These are phyloP conservation scores for Arthrobotrys conoides DNA, from an alignment of 2,329 filamentous ascomycete genomes.

Conservation along the genomic window DNA sequence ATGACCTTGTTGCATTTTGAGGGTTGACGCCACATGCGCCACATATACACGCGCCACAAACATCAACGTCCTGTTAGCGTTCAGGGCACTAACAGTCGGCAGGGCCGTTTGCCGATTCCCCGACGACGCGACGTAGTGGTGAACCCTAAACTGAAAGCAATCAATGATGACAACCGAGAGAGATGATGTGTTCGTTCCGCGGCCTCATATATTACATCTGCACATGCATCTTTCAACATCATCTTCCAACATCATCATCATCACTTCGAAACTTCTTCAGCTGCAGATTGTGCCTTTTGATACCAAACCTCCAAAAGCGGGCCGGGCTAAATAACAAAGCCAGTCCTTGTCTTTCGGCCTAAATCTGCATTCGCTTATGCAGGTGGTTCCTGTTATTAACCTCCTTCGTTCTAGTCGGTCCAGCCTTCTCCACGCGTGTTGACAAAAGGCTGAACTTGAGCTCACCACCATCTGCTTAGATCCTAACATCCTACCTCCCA, in stretches of 20 bases:
- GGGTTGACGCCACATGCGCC: constrained; percentile 36
- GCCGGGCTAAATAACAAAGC: constrained; percentile 4
- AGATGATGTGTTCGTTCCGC: not conserved
- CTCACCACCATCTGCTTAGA: not conserved
- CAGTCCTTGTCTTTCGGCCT: constrained; percentile 9
- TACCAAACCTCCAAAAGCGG: not conserved
- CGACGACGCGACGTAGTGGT: constrained; percentile 47
- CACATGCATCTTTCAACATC: not conserved
- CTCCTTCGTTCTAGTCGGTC: constrained; percentile 22
- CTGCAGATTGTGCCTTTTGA: not conserved
- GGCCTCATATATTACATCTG: not conserved
- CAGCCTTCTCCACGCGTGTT: constrained; percentile 19
- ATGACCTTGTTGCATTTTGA: constrained; percentile 47
- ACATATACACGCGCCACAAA: constrained; percentile 3
- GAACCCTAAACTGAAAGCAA: not conserved
- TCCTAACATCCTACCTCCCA: not conserved
- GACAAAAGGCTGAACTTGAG: not conserved
- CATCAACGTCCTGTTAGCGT: too few species aligned
- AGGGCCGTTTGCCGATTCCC: constrained; percentile 43
- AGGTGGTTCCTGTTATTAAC: constrained; percentile 29
- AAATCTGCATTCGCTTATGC: constrained; percentile 51
- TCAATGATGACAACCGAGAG: not conserved
- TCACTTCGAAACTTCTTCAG: not conserved
- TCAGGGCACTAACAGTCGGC: not conserved
- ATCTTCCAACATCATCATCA: not conserved